phyloP scores from a whole-genome alignment of 257 asterid species.

The Linderniella brevidens region DNA sequence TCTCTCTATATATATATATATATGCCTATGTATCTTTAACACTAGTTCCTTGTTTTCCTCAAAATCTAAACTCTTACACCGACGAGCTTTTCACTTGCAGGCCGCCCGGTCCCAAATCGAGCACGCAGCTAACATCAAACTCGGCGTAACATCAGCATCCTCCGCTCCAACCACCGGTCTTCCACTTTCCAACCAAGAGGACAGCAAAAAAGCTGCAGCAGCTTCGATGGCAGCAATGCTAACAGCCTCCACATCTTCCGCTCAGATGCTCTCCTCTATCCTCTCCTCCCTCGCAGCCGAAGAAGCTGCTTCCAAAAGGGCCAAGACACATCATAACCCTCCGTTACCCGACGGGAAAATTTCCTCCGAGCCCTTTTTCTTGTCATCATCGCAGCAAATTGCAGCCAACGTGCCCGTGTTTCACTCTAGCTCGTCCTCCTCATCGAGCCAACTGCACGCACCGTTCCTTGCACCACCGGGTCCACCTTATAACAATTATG shows the following conservation, averaged over 20 bases:
- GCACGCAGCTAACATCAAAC: slow-evolving; percentile 30
- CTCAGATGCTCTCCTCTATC: slow-evolving; percentile 80
- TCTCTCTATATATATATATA: background rate
- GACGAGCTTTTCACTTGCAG: slow-evolving; percentile 20
- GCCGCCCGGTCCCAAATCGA: slow-evolving; percentile 44
- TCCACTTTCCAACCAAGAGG: slow-evolving; percentile 32
- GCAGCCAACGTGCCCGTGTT: slow-evolving; percentile 27
- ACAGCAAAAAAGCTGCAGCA: slow-evolving; percentile 42
- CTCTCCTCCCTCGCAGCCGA: slow-evolving; percentile 87
- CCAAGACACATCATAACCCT: slow-evolving; percentile 27
- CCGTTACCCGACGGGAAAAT: slow-evolving; percentile 25
- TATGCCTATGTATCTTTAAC: too few relatives aligned
- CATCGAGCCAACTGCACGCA: slow-evolving; percentile 22
- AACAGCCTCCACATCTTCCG: slow-evolving; percentile 76
- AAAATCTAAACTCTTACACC: background rate
- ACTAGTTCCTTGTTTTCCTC: background rate
- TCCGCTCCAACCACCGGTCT: slow-evolving; percentile 11
- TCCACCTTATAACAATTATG: slow-evolving; percentile 36
- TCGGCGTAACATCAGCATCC: slow-evolving; percentile 28
- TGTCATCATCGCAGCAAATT: slow-evolving; percentile 27
- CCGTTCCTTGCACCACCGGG: slow-evolving; percentile 30
- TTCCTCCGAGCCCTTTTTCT: slow-evolving; percentile 16
- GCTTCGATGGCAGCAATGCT: slow-evolving; percentile 95
- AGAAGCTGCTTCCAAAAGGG: slow-evolving; percentile 84
- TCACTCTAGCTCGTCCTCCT: slow-evolving; percentile 22